Conservation (phyloP, 148 eudicot genomes). For the Silene latifolia region DNA sequence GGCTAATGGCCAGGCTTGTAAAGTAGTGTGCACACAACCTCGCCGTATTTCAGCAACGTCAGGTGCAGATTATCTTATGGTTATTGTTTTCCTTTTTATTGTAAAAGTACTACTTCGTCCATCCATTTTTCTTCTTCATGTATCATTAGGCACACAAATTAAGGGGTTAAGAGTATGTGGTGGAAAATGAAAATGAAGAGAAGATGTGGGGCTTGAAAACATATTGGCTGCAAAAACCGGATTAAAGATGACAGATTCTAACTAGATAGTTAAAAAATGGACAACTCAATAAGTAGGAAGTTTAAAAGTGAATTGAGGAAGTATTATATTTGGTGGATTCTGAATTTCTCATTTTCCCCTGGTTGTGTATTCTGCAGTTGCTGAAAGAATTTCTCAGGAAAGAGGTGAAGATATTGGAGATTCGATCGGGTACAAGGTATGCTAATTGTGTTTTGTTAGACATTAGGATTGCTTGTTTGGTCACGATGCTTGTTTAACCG, state of each 20-base stretch:
- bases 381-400: slow-evolving; percentile 83
- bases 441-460: background rate
- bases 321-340: background rate
- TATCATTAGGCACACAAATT: too few species aligned
- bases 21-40: slow-evolving; percentile 91
- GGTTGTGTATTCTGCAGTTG: slow-evolving; percentile 44
- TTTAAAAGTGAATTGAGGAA: too few species aligned
- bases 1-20: slow-evolving; percentile 75
- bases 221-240: too few species aligned
- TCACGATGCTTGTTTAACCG: too few species aligned
- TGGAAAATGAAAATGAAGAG: too few species aligned
- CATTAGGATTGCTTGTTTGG: background rate
- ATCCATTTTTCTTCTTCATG: too few species aligned
- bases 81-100: background rate
- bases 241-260: too few species aligned
- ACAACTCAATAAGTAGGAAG: too few species aligned
- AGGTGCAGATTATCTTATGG: slow-evolving; percentile 37
- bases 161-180: too few species aligned
- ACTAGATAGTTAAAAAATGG: too few species aligned
- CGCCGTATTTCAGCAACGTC: slow-evolving; percentile 88
- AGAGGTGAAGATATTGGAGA: slow-evolving; percentile 88
- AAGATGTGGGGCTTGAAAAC: too few species aligned
- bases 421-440: slow-evolving; percentile 89
- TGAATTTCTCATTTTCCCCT: background rate
- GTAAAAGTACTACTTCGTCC: too few species aligned